These are phyloP conservation scores for Carex parvula DNA, from an alignment of 176 grass and related monocot genomes.

Conservation along the genomic window DNA sequence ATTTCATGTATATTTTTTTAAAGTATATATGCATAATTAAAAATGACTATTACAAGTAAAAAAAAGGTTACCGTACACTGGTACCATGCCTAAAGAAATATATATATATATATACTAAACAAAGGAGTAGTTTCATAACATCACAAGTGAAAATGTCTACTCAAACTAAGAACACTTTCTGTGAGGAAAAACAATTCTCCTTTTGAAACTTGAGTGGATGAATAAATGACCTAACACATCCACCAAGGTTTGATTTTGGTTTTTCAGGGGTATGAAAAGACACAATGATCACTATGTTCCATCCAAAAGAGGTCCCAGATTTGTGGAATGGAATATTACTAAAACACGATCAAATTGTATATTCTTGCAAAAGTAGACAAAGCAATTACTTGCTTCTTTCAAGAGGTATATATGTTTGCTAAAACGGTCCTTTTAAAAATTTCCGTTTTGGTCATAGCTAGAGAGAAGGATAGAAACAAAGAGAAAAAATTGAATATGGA, in stretches of 20 bases:
- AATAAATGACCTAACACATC: constrained; percentile 19
- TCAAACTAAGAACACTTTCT: background rate
- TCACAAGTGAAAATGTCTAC: background rate
- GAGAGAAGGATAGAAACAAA: background rate
- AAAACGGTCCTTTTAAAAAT: background rate
- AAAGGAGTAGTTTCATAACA: background rate
- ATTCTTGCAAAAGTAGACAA: background rate
- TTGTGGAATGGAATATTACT: constrained; percentile 2
- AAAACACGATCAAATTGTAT: constrained; percentile 4
- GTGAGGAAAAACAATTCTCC: background rate
- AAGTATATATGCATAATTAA: no score
- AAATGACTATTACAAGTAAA: no score
- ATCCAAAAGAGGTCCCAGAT: background rate
- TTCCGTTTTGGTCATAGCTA: background rate
- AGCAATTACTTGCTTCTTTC: background rate
- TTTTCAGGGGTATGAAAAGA: constrained; percentile 1
- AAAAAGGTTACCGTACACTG: no score
- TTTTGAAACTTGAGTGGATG: background rate
- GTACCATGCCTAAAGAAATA: background rate
- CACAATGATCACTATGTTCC: background rate
- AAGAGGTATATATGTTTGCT: background rate
- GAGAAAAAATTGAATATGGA: background rate
- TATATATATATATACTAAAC: background rate
- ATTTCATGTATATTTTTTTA: no score
- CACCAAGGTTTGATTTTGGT: constrained; percentile 15